A percentile compares a stretch with the other conserved stretches of the same genome.
phyloP scores from a whole-genome alignment of 305 asterid species.

The Petunia hybrid region DNA sequence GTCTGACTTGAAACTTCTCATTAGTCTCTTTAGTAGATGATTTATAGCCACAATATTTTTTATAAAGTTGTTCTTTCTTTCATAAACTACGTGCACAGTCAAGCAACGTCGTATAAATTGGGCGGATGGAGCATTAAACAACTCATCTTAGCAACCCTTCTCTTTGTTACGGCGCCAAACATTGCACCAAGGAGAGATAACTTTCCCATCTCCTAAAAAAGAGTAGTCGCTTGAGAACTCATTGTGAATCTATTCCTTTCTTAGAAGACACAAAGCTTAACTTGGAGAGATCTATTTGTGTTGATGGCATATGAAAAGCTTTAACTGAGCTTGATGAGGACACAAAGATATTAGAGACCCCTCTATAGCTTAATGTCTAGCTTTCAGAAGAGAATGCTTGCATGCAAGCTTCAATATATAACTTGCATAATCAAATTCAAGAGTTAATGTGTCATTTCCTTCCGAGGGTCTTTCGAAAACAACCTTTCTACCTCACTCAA shows the following conservation, averaged over 20 bases:
- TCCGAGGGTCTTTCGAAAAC: no score
- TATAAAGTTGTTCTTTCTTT: no score
- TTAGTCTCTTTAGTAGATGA: no score
- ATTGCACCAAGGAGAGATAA: no score
- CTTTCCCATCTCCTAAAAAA: no score
- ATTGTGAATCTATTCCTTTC: constrained; percentile 5
- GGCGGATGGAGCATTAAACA: no score
- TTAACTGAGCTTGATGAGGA: constrained; percentile 14
- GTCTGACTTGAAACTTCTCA: no score
- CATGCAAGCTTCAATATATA: not conserved
- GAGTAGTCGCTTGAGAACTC: not conserved
- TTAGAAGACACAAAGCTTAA: constrained; percentile 12
- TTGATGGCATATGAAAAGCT: not conserved
- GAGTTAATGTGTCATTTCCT: not conserved
- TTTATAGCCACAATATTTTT: no score
- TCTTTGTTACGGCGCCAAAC: not conserved
- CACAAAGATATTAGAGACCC: not conserved
- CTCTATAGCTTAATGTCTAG: not conserved
- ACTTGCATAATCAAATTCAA: not conserved
- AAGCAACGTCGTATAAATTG: no score
- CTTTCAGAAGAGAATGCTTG: not conserved
- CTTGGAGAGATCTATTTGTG: constrained; percentile 9
- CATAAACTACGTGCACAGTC: no score
- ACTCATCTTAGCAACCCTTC: not conserved
- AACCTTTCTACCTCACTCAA: no score